Evolutionary conservation across 2,329 filamentous ascomycete genomes (phyloP).

Genomic region (Exophiala spinifera): DNA sequence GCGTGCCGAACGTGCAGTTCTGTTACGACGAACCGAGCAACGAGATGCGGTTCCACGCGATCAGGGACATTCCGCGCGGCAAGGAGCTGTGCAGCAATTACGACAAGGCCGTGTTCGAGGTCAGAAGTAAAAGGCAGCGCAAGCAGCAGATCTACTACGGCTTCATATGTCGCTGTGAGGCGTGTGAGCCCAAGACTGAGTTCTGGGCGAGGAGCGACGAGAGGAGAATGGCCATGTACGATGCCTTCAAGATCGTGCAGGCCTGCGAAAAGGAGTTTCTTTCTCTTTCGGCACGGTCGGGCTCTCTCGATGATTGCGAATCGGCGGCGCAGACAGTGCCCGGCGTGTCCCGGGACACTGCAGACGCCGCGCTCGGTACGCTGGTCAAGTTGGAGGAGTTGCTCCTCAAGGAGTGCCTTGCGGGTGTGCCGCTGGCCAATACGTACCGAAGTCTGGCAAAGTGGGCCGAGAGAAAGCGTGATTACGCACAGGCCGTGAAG

Average conservation of each 20-base stretch:
- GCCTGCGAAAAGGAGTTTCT: constrained; percentile 14
- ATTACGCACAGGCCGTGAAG: not conserved
- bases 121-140: constrained; percentile 5
- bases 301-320: not conserved
- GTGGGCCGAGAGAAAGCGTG: constrained; percentile 18
- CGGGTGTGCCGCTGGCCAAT: constrained; percentile 22
- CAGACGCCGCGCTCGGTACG: constrained; percentile 4
- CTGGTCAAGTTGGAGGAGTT: constrained; percentile 17
- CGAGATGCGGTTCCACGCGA: constrained; percentile 24
- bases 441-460: constrained; percentile 24
- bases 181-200: constrained; percentile 20
- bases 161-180: constrained; percentile 26
- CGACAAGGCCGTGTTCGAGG: constrained; percentile 21
- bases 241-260: constrained; percentile 13
- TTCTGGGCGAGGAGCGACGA: constrained; percentile 27
- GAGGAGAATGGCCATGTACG: constrained; percentile 22
- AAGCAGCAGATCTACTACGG: constrained; percentile 26
- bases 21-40: constrained; percentile 16
- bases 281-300: not conserved
- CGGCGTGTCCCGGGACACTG: too few species aligned
- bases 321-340: too few species aligned
- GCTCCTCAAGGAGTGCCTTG: constrained; percentile 23
- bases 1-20: constrained; percentile 27
- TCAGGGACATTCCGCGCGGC: constrained; percentile 24
- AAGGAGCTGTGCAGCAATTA: constrained; percentile 27